Percentiles rank a stretch among this genome's conserved stretches.
phyloP scores from a whole-genome alignment of 75 land plant species.

The Gnetum montanum region DNA sequence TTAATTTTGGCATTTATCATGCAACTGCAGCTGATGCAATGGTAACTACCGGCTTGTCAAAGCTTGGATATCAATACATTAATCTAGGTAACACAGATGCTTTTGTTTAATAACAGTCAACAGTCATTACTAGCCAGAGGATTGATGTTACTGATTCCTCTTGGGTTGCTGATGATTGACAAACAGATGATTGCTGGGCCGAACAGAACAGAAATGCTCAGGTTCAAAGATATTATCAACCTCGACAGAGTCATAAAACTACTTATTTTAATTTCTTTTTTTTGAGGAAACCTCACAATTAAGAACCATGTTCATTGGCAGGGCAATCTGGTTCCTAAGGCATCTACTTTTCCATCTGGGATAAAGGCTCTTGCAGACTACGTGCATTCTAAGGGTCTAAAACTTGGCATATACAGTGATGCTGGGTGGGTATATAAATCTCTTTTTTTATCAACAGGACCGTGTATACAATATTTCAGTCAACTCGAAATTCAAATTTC shows the following conservation, averaged over 20 bases:
- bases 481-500: too few species aligned
- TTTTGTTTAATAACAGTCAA: not conserved
- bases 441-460: not conserved
- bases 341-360: conserved; percentile 80
- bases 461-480: too few species aligned
- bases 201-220: conserved; percentile 26
- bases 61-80: conserved; percentile 56
- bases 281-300: too few species aligned
- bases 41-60: conserved; percentile 71
- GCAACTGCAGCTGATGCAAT: conserved; percentile 84
- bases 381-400: conserved; percentile 77
- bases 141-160: not conserved
- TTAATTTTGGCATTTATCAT: too few species aligned
- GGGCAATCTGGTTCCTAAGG: conserved; percentile 60
- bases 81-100: conserved; percentile 45
- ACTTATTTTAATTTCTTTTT: too few species aligned
- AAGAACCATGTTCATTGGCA: too few species aligned
- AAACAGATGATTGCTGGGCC: conserved; percentile 55
- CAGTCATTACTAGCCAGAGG: not conserved
- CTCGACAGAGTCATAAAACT: too few species aligned
- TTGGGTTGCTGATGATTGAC: not conserved
- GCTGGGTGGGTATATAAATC: conserved; percentile 50
- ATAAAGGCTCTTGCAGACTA: conserved; percentile 88
- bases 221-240: too few species aligned
- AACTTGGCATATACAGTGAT: conserved; percentile 85